Evolutionary conservation across 208 protist species (phyloP), one percentile per base, ranked within the genome.

Genomic region (Trichomonas vaginalis): DNA sequence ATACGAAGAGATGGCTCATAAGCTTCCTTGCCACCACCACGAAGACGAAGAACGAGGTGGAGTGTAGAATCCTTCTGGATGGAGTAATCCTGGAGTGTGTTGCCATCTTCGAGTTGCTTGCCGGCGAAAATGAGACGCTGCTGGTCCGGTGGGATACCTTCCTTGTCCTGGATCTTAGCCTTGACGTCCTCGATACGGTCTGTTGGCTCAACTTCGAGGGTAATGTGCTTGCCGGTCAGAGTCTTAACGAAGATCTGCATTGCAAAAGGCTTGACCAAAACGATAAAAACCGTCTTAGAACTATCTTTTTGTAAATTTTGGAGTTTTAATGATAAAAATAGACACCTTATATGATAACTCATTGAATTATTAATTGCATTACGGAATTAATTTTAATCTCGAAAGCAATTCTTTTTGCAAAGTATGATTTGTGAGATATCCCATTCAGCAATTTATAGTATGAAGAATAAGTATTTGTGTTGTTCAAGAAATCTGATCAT

Each of bases 11-110:
- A 46, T 95, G 88, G 88, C 40, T 95, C 88, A 32, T 88, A 88
- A 40, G n/a, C 99, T 97, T 99, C 98, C 98, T 99, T 99, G 98
- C 99, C 99, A 97, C 98, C 99, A 96, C 98, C 98, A 92, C 98
- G 97, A 37, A 98, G 97, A 47, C 98, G 97, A 42, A 98, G 97
- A 35, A 99, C 98, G 0, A 98, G 96, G 96, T 98, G 98, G 61
- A 99, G 98, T 95, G 99, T 99, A 45, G 98, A 99, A 97, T 99
- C 99, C 98, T 99, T 99, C 98, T 99, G 98, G 97, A 96, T 96
- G 95, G 95, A 97, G 95, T 96, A 96, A 95, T 96, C 96, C 0
- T 96, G 92, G 45, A 98, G 96, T 49, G 97, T 98, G 95, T 97
- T 96, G 62, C 97, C 97, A 70, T 98, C 97, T 96, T 98, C 97